phyloP scores from a whole-genome alignment of 371 early-diverging fungal genomes.

The Rhizopus microsporus region DNA sequence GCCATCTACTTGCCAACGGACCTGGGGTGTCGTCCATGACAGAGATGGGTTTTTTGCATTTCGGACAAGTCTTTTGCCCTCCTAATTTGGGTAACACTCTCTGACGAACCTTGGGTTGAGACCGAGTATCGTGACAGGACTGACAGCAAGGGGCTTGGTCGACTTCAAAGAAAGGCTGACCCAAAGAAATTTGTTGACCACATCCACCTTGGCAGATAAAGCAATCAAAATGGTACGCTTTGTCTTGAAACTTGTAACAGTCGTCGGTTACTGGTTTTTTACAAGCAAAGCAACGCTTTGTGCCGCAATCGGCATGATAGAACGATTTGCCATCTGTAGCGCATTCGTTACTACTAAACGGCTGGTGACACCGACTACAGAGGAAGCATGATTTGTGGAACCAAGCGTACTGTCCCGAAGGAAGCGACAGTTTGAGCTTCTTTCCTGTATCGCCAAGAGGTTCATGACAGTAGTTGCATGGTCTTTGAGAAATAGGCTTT shows the following conservation, averaged over 20 bases:
- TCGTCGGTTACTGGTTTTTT: slow-evolving; percentile 14
- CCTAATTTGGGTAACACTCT: slow-evolving; percentile 51
- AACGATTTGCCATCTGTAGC: slow-evolving; percentile 46
- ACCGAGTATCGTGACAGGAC: slow-evolving; percentile 8
- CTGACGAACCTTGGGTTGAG: neutral
- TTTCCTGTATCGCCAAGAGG: slow-evolving; percentile 26
- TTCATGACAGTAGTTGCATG: slow-evolving; percentile 33
- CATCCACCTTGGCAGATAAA: slow-evolving; percentile 37
- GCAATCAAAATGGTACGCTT: slow-evolving; percentile 24
- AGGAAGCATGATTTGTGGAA: slow-evolving; percentile 72
- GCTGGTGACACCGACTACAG: slow-evolving; percentile 64
- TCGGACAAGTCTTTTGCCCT: slow-evolving; percentile 55
- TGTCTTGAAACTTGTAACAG: slow-evolving; percentile 16
- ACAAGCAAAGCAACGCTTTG: slow-evolving; percentile 16
- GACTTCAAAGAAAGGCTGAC: slow-evolving; percentile 21
- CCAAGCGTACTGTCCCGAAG: slow-evolving; percentile 31
- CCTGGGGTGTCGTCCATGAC: slow-evolving; percentile 62
- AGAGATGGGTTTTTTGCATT: slow-evolving; percentile 50
- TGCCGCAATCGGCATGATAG: slow-evolving; percentile 50
- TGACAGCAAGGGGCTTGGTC: slow-evolving; percentile 14
- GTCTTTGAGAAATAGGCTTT: slow-evolving; percentile 13
- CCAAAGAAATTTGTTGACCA: slow-evolving; percentile 2
- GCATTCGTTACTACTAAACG: slow-evolving; percentile 65
- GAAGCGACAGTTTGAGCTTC: slow-evolving; percentile 25
- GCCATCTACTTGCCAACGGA: slow-evolving; percentile 61